Evolutionary conservation across 139 green algal genomes (phyloP), one percentile per base, ranked within the genome.

Genomic region (Auxenochlorella protothecoides): DNA sequence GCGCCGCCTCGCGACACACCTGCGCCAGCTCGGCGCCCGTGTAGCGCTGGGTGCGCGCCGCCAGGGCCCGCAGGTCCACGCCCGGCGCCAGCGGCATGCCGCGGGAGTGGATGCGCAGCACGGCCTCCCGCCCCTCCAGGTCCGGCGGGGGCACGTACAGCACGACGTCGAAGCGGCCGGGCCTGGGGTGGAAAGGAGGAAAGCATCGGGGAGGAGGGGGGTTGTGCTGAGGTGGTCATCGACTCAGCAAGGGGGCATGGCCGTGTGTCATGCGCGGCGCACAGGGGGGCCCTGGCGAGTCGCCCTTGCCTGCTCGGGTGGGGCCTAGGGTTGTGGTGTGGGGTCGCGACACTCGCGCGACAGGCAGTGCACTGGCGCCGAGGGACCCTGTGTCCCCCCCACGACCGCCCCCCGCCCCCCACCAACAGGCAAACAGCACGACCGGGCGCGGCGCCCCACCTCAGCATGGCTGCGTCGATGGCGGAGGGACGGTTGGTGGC

Each of bases 131-230:
- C 0, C 87, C 92, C 2, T 69, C 65, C 52, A 53, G 9, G 60
- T 97, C 93, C 5, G 92, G 92, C 0, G 93, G 91, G 14, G 93
- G 92, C 64, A 98, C 93, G 63, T 89, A 95, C 68, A 98, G 78
- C 14, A 88, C 79, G 13, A 85, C 68, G 71, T 95, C 89, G 51
- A 97, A 87, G 52, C 91, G 84, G 12, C 91, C 91, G 8, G 91
- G 91, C 5, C 72, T 76, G 72, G 64, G 59, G 3, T 5, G 16
- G 44, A 4, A n/a, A 13, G 10, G 12, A 7, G 15, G 10, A 5
- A n/a, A 10, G 14, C 63, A 67, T 2, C 27, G 27, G 27, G 27
- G 27, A 44, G 27, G 27, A 44, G 1, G 27, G 27, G 27, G 27
- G 0, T 0, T 44, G 27, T 44, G 27, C 27, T 44, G 27, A 44